These are phyloP conservation scores for Rosellinia necatrix DNA, from an alignment of 2,329 filamentous ascomycete species.

Conservation along the genomic window DNA sequence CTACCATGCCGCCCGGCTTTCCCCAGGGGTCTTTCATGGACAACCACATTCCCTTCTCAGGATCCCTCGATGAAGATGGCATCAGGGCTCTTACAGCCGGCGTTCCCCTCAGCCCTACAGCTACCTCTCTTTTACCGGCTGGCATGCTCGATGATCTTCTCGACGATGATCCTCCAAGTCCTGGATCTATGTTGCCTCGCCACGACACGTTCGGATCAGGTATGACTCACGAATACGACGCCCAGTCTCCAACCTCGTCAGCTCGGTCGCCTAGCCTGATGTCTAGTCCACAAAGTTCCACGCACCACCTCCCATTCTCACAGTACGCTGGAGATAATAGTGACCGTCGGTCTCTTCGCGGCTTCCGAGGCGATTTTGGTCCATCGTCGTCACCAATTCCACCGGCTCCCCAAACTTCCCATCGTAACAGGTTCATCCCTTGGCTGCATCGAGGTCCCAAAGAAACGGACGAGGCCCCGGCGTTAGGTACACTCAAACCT, in stretches of 20 bases:
- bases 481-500: constrained; percentile 70
- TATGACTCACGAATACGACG: constrained; percentile 49
- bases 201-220: constrained; percentile 45
- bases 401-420: constrained; percentile 44
- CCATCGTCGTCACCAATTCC: constrained; percentile 48
- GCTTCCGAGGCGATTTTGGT: constrained; percentile 38
- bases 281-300: constrained; percentile 66
- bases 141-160: constrained; percentile 64
- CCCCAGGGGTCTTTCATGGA: constrained; percentile 59
- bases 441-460: constrained; percentile 68
- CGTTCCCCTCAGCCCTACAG: constrained; percentile 77
- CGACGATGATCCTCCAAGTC: constrained; percentile 62
- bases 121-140: constrained; percentile 73
- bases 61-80: constrained; percentile 63
- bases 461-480: constrained; percentile 61
- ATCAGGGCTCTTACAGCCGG: constrained; percentile 64
- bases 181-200: constrained; percentile 38
- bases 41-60: constrained; percentile 48
- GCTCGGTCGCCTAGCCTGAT: constrained; percentile 60
- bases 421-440: constrained; percentile 58
- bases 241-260: constrained; percentile 66
- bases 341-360: constrained; percentile 51
- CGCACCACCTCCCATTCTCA: constrained; percentile 61
- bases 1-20: constrained; percentile 53
- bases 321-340: constrained; percentile 50